A percentile compares a stretch with the other conserved stretches of the same genome.
These are phyloP conservation scores for Aegilops umbellulata DNA, from an alignment of 176 grass and related monocot genomes.

Conservation along the genomic window DNA sequence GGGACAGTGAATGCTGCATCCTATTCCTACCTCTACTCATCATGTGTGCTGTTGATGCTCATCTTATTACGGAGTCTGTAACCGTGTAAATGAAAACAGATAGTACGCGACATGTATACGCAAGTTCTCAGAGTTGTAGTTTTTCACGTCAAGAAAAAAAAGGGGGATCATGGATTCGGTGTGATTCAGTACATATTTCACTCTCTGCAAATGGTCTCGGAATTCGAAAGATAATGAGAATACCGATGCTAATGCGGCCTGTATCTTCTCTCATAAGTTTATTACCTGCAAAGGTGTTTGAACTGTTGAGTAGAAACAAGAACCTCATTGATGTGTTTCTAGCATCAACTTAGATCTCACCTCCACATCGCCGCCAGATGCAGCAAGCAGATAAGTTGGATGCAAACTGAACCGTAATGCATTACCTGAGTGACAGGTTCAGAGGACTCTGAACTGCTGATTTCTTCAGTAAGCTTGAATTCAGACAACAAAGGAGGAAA, in stretches of 20 bases:
- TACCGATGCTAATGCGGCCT: neutral
- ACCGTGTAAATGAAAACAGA: constrained; percentile 10
- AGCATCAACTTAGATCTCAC: neutral
- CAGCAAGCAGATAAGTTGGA: neutral
- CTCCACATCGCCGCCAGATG: neutral
- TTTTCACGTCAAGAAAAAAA: neutral
- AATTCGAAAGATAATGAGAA: constrained; percentile 12
- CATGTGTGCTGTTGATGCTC: neutral
- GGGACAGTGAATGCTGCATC: neutral
- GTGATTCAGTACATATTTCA: neutral
- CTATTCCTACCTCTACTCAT: neutral
- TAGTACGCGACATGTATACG: neutral
- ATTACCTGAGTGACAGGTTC: neutral
- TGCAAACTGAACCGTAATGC: neutral
- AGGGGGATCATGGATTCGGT: neutral
- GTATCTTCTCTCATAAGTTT: neutral
- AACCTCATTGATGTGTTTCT: neutral
- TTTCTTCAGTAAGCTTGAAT: neutral
- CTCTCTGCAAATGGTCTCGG: neutral
- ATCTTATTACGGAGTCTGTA: neutral
- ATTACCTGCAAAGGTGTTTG: neutral
- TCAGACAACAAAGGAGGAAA: too few species aligned
- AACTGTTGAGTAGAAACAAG: neutral
- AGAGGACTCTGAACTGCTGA: neutral
- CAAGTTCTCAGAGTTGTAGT: neutral